A percentile compares a stretch with the other conserved stretches of the same genome.
These are phyloP conservation scores for Candida smagusa DNA, from an alignment of 1,139 yeast species.

Conservation along the genomic window DNA sequence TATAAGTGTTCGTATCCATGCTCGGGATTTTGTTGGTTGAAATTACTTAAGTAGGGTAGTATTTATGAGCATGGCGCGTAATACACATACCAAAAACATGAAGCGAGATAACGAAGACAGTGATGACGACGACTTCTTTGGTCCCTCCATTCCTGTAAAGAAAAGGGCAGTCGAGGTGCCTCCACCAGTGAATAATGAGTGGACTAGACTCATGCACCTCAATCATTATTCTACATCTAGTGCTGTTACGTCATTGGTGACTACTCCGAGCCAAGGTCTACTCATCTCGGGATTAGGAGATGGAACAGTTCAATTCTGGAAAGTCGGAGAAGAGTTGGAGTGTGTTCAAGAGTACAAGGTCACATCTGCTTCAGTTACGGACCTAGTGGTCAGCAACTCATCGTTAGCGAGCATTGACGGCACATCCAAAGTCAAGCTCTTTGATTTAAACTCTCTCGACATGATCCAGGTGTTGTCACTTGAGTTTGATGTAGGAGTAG, in stretches of 20 bases:
- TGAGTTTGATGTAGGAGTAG: slow-evolving; percentile 21
- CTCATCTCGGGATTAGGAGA: slow-evolving; percentile 36
- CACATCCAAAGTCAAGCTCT: slow-evolving; percentile 30
- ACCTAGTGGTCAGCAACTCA: slow-evolving; percentile 10
- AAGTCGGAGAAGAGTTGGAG: slow-evolving; percentile 18
- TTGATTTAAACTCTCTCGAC: slow-evolving; percentile 38
- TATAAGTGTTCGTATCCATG: slow-evolving; percentile 8
- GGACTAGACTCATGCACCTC: no score
- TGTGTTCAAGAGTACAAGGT: slow-evolving; percentile 36
- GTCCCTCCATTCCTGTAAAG: neutral
- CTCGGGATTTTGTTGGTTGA: neutral
- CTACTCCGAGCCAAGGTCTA: slow-evolving; percentile 12
- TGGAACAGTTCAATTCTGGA: slow-evolving; percentile 44
- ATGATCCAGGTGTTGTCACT: slow-evolving; percentile 35
- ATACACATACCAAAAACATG: neutral
- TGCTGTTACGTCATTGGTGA: slow-evolving; percentile 2
- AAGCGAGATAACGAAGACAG: slow-evolving; percentile 2
- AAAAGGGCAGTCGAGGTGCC: no score
- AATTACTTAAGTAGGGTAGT: no score
- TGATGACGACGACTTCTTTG: slow-evolving; percentile 1
- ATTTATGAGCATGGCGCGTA: neutral
- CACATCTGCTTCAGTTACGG: slow-evolving; percentile 17
- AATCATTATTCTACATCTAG: no score
- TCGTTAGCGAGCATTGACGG: slow-evolving; percentile 29
- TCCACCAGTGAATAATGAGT: no score